Evolutionary conservation across 192 early-diverging fungal species (phyloP), one percentile per base, ranked within the genome.

Genomic region (Thamnidium elegans): DNA sequence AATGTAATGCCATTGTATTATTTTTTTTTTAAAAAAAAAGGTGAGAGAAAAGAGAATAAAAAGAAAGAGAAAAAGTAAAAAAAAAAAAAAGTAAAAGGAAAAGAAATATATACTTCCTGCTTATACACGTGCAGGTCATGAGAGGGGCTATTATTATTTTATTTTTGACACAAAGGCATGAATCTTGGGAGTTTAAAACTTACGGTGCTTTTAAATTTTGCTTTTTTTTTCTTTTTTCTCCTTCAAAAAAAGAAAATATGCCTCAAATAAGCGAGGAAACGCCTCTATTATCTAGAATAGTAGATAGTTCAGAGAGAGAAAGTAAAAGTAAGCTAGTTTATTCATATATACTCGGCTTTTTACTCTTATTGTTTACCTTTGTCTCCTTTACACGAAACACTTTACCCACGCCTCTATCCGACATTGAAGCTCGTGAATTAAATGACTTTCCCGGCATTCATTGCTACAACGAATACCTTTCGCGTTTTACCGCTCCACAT

Each of bases 361-460:
- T 66, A 6, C 55, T 58, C n/a, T 5, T 66, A 10, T 58, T 66
- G 4, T 11, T 52, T 45, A 21, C 46, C 8, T 46, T 58, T 48
- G 23, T 66, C 5, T 42, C 55, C 30, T 50, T 15, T 14, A 19
- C 66, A 11, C 42, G 64, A 31, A 39, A 13, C n/a, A 61, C 15
- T n/a, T 26, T 72, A 3, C 67, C 72, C 7, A 52, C 42, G 2
- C 61, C 67, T 11, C 26, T 74, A 0, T 50, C 36, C 19, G 72
- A 68, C 43, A 47, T 52, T 7, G 39, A 74, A 14, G 67, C 72
- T 13, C 19, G 7, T 13, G 50, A 36, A 32, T 36, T 19, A 9
- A 50, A 62, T 21, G 66, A 59, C 4, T 76, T 76, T 34, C 21
- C 74, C 21, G 74, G 69, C 4, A 61, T 71, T n/a, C 74, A 76